phyloP scores from a whole-genome alignment of 2,329 filamentous ascomycete genomes.

The Alternaria infectoria region DNA sequence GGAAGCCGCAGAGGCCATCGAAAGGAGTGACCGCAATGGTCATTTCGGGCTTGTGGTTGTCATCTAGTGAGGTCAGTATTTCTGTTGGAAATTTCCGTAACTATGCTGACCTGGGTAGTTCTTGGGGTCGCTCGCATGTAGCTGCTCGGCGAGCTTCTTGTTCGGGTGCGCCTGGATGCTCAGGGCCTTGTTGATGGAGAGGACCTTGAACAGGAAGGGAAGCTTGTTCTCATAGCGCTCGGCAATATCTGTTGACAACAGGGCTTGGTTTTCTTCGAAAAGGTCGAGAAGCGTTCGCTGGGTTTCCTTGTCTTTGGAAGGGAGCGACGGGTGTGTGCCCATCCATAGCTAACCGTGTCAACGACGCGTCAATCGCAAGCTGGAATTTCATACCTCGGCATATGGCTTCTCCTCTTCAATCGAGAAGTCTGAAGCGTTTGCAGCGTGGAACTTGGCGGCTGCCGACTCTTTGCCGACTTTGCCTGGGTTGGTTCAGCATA shows the following conservation, averaged over 20 bases:
- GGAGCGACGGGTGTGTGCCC: constrained; percentile 96
- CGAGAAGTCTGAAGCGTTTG: constrained; percentile 77
- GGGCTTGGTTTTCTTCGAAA: constrained; percentile 81
- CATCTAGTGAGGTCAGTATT: constrained; percentile 58
- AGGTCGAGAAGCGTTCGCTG: constrained; percentile 86
- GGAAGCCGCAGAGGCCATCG: constrained; percentile 94
- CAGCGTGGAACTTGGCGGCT: constrained; percentile 86
- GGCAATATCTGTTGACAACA: constrained; percentile 76
- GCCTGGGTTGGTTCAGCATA: constrained; percentile 56
- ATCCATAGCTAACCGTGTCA: constrained; percentile 82
- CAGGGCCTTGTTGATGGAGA: constrained; percentile 93
- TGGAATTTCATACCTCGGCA: constrained; percentile 70
- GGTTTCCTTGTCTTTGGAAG: constrained; percentile 85
- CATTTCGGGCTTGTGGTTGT: constrained; percentile 99
- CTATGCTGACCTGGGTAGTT: constrained; percentile 74
- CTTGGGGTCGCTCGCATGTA: constrained; percentile 84
- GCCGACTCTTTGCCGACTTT: constrained; percentile 88
- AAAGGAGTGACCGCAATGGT: constrained; percentile 96
- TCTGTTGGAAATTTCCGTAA: no score
- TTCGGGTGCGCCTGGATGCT: constrained; percentile 98
- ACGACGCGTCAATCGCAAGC: background rate
- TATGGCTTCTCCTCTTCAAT: constrained; percentile 91
- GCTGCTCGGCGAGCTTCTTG: constrained; percentile 88
- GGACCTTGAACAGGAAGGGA: constrained; percentile 96
- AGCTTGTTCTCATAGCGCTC: constrained; percentile 81